Evolutionary conservation across 495 filamentous ascomycete genomes (phyloP), one percentile per base, ranked within the genome.

Genomic region (Tuber calosporum): DNA sequence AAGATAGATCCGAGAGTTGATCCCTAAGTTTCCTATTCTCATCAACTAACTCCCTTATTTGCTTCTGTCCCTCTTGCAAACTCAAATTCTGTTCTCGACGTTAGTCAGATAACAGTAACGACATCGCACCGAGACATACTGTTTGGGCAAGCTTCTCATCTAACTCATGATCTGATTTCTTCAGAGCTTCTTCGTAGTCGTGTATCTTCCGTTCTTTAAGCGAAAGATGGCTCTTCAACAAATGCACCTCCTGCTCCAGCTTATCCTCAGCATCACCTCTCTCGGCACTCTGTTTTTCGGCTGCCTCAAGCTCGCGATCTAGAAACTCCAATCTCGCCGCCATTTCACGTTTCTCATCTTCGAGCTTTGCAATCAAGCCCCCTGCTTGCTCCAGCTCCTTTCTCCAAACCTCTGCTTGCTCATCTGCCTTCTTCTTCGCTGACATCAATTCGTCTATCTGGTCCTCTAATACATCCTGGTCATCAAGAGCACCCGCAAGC

Each of bases 391-490:
- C 96, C 5, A 99, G 86, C 80, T 98, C 91, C 1, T 86, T 86
- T 22, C 92, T 87, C 79, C 89, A 92, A 69, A 88, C 85, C 58
- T 96, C 89, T 3, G 93, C 88, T 72, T 97, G 89, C 34, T 93
- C 90, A 79, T 98, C 94, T 0, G 92, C 90, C 68, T 88, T 92
- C 83, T 92, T 96, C 83, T 97, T 97, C 2, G 94, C 93, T 39
- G 90, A 87, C 39, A 99, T 89, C 34, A 98, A 85, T 70, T 90
- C 89, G 82, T 99, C 96, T 0, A 99, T 85, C 81, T 98, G 93
- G 66, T 93, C 92, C 82, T 99, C 96, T 2, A 98, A 87, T 41
- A 88, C 89, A 80, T 98, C 96, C 82, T 98, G 95, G 77, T 99
- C 96, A 26, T 97, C 91, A 68, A 97, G 87, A n/a, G 95, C 94